These are phyloP conservation scores for Leishmania guyanensis DNA, from an alignment of 208 protist species.

Conservation along the genomic window DNA sequence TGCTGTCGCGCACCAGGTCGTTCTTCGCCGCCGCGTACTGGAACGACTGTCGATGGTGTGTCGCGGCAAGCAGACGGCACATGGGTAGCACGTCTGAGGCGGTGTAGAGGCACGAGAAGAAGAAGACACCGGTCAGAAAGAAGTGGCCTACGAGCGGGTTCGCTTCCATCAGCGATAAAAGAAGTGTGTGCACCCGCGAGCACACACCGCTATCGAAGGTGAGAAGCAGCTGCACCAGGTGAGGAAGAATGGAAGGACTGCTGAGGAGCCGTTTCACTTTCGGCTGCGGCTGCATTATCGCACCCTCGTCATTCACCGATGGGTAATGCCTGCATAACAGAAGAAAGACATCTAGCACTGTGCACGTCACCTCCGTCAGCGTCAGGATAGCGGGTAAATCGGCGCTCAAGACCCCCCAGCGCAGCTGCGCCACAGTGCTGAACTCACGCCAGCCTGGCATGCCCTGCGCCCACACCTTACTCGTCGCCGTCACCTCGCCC, in stretches of 20 bases:
- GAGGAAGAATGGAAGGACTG: conserved; percentile 81
- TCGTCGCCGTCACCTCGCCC: conserved; percentile 58
- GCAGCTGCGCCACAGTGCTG: conserved; percentile 89
- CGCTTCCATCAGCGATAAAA: conserved; percentile 89
- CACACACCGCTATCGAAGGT: conserved; percentile 91
- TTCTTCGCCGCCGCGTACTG: conserved; percentile 52
- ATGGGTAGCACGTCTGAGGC: conserved; percentile 93
- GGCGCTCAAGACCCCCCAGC: conserved; percentile 84
- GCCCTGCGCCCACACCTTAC: conserved; percentile 95
- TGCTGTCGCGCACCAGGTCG: conserved; percentile 65
- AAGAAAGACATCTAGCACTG: conserved; percentile 92
- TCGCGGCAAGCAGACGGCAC: conserved; percentile 75
- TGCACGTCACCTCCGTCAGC: conserved; percentile 87
- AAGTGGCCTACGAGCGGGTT: conserved; percentile 84
- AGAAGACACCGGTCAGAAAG: conserved; percentile 94
- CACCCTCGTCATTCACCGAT: conserved; percentile 78
- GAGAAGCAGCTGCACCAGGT: conserved; percentile 94
- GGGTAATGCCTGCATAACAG: conserved; percentile 89
- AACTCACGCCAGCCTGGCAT: conserved; percentile 90
- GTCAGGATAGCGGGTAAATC: conserved; percentile 75
- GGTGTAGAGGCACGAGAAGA: conserved; percentile 95
- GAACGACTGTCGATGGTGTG: conserved; percentile 90
- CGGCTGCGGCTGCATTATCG: conserved; percentile 92
- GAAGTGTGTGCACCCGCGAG: conserved; percentile 79
- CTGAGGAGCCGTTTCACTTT: conserved; percentile 90